Conservation (phyloP, 2,329 filamentous ascomycete genomes). For the Xylariaceae sp. region DNA sequence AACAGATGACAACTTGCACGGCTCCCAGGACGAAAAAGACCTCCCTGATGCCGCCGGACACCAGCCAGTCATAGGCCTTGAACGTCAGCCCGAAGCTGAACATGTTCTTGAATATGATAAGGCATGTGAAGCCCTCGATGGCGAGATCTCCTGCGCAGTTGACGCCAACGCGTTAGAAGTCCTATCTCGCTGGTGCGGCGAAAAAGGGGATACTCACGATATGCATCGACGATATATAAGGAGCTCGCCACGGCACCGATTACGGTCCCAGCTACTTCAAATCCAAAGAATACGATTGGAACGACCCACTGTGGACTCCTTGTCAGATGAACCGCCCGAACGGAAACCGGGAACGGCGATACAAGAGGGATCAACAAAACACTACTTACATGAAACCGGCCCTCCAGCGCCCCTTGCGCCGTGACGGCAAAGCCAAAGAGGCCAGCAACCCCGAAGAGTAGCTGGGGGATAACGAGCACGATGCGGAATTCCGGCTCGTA, state of each 20-base stretch:
- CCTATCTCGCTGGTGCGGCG: neutral
- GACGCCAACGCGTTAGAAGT: neutral
- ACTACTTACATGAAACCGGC: conserved; percentile 47
- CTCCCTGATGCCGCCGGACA: conserved; percentile 55
- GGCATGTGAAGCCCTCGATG: conserved; percentile 83
- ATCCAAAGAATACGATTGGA: conserved; percentile 75
- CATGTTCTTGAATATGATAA: conserved; percentile 91
- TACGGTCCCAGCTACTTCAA: conserved; percentile 87
- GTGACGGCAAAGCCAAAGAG: conserved; percentile 82
- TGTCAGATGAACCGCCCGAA: neutral
- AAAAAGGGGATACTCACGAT: conserved; percentile 55
- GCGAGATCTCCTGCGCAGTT: conserved; percentile 62
- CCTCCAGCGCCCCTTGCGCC: conserved; percentile 51
- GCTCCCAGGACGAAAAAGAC: conserved; percentile 68
- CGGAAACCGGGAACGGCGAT: neutral
- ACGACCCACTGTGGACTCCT: conserved; percentile 51
- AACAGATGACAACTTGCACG: conserved; percentile 73
- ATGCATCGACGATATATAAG: conserved; percentile 88
- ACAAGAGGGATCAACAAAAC: neutral
- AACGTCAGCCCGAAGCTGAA: conserved; percentile 85
- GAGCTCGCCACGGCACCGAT: conserved; percentile 82
- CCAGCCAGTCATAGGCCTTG: conserved; percentile 79
- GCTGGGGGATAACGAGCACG: conserved; percentile 74
- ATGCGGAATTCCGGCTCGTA: conserved; percentile 93
- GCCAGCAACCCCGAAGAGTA: conserved; percentile 72